Conservation (phyloP, 169 alveolate species). For the Miamiensis avidus region DNA sequence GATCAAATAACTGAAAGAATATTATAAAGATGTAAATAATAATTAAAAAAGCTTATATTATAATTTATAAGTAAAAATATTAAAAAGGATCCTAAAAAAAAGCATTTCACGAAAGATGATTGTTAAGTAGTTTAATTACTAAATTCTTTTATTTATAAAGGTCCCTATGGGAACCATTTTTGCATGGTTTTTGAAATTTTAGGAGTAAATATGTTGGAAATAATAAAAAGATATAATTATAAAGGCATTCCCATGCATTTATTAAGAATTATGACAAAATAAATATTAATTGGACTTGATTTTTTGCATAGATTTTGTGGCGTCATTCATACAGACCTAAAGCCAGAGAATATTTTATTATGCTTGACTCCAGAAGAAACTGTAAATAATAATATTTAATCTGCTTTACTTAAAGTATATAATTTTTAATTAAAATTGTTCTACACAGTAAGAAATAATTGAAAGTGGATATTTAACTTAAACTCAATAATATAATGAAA, state of each 20-base stretch:
- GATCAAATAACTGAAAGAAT: slow-evolving; percentile 45
- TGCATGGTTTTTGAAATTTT: slow-evolving; percentile 98
- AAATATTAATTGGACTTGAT: slow-evolving; percentile 97
- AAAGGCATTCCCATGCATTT: slow-evolving; percentile 95
- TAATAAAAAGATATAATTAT: slow-evolving; percentile 95
- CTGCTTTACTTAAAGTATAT: not conserved
- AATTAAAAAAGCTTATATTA: slow-evolving; percentile 13
- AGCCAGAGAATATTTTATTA: slow-evolving; percentile 98
- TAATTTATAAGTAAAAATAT: not conserved
- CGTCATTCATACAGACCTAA: slow-evolving; percentile 99
- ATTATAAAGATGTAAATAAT: slow-evolving; percentile 44
- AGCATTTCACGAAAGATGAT: slow-evolving; percentile 49
- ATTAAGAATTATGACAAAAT: slow-evolving; percentile 95
- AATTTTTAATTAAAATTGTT: not conserved
- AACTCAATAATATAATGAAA: slow-evolving; percentile 22
- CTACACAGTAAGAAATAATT: slow-evolving; percentile 9
- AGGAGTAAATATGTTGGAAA: slow-evolving; percentile 97
- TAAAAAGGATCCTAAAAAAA: slow-evolving; percentile 29
- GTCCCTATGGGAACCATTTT: slow-evolving; percentile 98
- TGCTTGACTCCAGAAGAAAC: slow-evolving; percentile 53
- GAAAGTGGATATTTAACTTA: slow-evolving; percentile 37
- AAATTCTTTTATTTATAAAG: slow-evolving; percentile 94
- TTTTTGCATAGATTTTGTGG: slow-evolving; percentile 94
- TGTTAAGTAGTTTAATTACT: slow-evolving; percentile 93
- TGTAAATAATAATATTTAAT: slow-evolving; percentile 4